These are phyloP conservation scores for Diaporthe ilicicola DNA, from an alignment of 2,329 filamentous ascomycete genomes.

Conservation along the genomic window DNA sequence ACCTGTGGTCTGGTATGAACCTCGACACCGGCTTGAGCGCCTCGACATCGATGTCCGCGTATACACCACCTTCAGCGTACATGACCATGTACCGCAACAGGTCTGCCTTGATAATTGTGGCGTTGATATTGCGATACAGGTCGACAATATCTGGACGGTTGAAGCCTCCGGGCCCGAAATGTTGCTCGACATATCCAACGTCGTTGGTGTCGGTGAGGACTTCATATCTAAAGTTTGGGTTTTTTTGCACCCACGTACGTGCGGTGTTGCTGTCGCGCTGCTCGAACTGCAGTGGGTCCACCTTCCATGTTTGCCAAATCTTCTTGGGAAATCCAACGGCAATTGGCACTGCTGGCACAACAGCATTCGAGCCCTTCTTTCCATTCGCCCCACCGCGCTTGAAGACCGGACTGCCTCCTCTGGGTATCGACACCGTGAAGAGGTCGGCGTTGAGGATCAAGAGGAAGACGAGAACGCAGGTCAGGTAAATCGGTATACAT, in stretches of 20 bases:
- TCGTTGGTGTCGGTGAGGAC: slow-evolving; percentile 76
- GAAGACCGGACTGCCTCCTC: slow-evolving; percentile 34
- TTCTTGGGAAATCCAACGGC: slow-evolving; percentile 64
- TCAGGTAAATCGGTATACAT: slow-evolving; percentile 55
- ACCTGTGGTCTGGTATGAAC: slow-evolving; percentile 71
- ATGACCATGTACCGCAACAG: slow-evolving; percentile 72
- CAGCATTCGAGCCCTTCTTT: slow-evolving; percentile 25
- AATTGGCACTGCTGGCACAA: slow-evolving; percentile 33
- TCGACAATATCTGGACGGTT: slow-evolving; percentile 73
- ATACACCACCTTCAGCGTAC: slow-evolving; percentile 70
- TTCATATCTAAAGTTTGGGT: slow-evolving; percentile 73
- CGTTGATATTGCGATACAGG: slow-evolving; percentile 66
- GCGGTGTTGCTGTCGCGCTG: slow-evolving; percentile 68
- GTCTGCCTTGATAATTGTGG: slow-evolving; percentile 74
- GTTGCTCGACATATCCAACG: slow-evolving; percentile 71
- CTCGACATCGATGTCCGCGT: slow-evolving; percentile 55
- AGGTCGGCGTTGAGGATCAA: slow-evolving; percentile 56
- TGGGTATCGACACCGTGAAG: slow-evolving; percentile 37
- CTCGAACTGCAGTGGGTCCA: slow-evolving; percentile 72
- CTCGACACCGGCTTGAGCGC: slow-evolving; percentile 49
- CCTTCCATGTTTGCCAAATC: slow-evolving; percentile 83
- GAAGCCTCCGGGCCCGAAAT: slow-evolving; percentile 71
- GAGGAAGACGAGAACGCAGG: slow-evolving; percentile 53
- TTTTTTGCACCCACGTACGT: slow-evolving; percentile 71
- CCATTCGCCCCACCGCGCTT: slow-evolving; percentile 37